Percentiles rank a stretch among this genome's conserved stretches.
Evolutionary conservation across 176 grass and related monocot species (phyloP).

Genomic region (Paspalum notatum): DNA sequence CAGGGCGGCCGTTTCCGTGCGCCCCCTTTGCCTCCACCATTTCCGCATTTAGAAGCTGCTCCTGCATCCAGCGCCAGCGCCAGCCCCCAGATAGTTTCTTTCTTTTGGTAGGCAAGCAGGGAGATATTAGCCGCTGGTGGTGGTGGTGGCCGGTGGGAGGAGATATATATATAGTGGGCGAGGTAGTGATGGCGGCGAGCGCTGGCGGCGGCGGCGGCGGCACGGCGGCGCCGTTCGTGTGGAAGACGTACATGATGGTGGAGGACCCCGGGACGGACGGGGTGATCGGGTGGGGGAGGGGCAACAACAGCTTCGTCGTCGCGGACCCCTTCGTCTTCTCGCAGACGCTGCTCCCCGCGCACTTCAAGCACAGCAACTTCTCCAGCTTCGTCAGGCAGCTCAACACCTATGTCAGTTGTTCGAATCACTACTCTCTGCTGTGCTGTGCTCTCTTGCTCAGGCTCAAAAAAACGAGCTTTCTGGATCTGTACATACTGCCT

Average conservation of each 20-base stretch:
- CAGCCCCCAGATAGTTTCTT: not conserved
- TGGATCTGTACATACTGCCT: not conserved
- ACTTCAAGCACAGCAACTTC: conserved; percentile 98
- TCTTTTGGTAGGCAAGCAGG: not conserved
- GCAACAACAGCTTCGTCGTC: conserved; percentile 80
- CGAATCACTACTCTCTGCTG: not conserved
- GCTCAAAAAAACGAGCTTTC: not conserved
- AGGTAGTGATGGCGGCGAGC: not conserved
- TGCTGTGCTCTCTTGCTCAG: not conserved
- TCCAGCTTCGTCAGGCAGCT: conserved; percentile 91
- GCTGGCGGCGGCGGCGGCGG: not conserved
- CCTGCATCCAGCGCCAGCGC: not conserved
- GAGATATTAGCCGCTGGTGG: not conserved
- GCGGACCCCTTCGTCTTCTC: conserved; percentile 76
- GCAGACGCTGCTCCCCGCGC: conserved; percentile 64
- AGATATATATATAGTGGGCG: too few relatives aligned
- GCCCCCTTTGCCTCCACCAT: not conserved
- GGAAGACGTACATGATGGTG: conserved; percentile 88
- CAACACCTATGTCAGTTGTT: conserved; percentile 71
- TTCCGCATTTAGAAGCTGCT: conserved; percentile 23
- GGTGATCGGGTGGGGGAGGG: conserved; percentile 67
- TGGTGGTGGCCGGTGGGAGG: not conserved
- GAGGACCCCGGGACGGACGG: conserved; percentile 63
- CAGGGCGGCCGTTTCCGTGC: not conserved
- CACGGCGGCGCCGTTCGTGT: conserved; percentile 64